Percentiles rank a stretch among this genome's conserved stretches.
Evolutionary conservation across 108 stramenopile genomes (phyloP).

Genomic region (Skeletonema marinoi): DNA sequence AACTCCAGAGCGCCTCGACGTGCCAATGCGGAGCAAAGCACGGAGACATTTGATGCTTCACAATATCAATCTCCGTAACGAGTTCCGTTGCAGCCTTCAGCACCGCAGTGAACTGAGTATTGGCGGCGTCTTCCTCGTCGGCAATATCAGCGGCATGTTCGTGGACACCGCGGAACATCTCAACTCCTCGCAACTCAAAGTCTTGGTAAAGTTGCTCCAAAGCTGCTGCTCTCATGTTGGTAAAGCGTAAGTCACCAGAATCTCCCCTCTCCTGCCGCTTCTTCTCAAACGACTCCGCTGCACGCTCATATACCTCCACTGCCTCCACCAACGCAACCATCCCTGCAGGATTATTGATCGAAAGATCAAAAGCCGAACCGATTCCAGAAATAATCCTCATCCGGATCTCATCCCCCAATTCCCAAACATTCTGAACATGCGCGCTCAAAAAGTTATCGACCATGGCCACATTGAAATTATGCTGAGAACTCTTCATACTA

Average conservation of each 20-base stretch:
- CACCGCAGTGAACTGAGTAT: slow-evolving; percentile 73
- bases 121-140: slow-evolving; percentile 70
- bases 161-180: slow-evolving; percentile 77
- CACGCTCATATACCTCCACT: slow-evolving; percentile 86
- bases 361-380: slow-evolving; percentile 82
- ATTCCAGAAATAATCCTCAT: slow-evolving; percentile 80
- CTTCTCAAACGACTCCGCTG: slow-evolving; percentile 74
- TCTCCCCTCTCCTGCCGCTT: slow-evolving; percentile 47
- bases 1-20: slow-evolving; percentile 83
- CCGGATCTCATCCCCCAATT: slow-evolving; percentile 89
- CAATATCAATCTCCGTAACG: slow-evolving; percentile 81
- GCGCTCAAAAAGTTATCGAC: slow-evolving; percentile 82
- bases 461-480: slow-evolving; percentile 60
- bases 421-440: slow-evolving; percentile 93
- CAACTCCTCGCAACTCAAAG: slow-evolving; percentile 77
- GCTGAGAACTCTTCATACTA: slow-evolving; percentile 70
- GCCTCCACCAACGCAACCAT: slow-evolving; percentile 92
- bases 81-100: slow-evolving; percentile 83
- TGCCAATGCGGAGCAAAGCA: slow-evolving; percentile 89
- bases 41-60: slow-evolving; percentile 85
- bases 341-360: slow-evolving; percentile 83
- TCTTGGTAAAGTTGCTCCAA: slow-evolving; percentile 84
- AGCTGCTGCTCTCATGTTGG: slow-evolving; percentile 86
- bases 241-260: slow-evolving; percentile 66
- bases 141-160: slow-evolving; percentile 64